A percentile compares a stretch with the other conserved stretches of the same genome.
Evolutionary conservation across 1,284 basidiomycete species (phyloP).

Genomic region (Schizopora paradoxa): DNA sequence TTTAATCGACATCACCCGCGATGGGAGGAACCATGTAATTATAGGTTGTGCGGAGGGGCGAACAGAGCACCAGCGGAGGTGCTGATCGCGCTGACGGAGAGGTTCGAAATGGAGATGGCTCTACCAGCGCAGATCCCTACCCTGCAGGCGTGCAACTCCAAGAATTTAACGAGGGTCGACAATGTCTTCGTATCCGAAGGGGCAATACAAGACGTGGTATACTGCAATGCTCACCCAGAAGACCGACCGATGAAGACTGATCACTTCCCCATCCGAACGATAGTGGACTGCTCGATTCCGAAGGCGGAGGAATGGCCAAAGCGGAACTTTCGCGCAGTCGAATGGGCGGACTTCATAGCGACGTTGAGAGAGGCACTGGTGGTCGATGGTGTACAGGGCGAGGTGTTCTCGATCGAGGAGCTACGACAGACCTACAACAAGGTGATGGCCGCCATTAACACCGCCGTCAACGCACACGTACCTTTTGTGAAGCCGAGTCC

Average conservation of each 20-base stretch:
- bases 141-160: slow-evolving; percentile 1
- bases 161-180: slow-evolving; percentile 15
- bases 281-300: background rate
- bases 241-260: slow-evolving; percentile 11
- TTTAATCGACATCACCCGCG: slow-evolving; percentile 18
- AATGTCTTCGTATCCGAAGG: slow-evolving; percentile 10
- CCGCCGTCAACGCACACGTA: slow-evolving; percentile 20
- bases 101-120: slow-evolving; percentile 1
- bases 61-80: slow-evolving; percentile 1
- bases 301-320: too few species aligned
- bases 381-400: slow-evolving; percentile 9
- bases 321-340: slow-evolving; percentile 1
- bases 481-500: slow-evolving; percentile 22
- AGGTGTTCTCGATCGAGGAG: slow-evolving; percentile 1
- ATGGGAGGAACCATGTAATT: slow-evolving; percentile 8
- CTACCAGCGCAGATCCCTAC: slow-evolving; percentile 8
- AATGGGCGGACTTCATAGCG: slow-evolving; percentile 16
- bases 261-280: slow-evolving; percentile 2
- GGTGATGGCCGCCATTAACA: slow-evolving; percentile 21
- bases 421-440: slow-evolving; percentile 14
- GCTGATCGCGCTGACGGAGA: slow-evolving; percentile 6
- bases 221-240: slow-evolving; percentile 1
- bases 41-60: background rate
- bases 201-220: background rate
- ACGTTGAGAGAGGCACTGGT: background rate